phyloP scores from a whole-genome alignment of 192 early-diverging fungal species.

The Radiomyces spectabilis region DNA sequence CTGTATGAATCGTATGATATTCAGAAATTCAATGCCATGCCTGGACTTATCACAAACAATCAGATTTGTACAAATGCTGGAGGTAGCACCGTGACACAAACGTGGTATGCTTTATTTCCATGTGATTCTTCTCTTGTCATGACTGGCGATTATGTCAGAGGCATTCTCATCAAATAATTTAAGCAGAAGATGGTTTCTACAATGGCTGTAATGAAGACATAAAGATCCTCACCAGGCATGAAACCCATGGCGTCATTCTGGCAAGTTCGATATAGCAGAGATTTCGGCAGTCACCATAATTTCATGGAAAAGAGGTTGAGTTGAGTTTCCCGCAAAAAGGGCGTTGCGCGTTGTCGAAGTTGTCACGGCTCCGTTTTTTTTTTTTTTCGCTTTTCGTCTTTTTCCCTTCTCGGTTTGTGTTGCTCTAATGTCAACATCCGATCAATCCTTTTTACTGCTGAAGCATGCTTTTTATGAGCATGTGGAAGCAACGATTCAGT shows the following conservation, averaged over 20 bases:
- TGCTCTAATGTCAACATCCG: slow-evolving; percentile 9
- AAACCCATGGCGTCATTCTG: background rate
- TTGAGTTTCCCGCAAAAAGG: background rate
- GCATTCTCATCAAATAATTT: slow-evolving; percentile 4
- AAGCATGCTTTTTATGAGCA: slow-evolving; percentile 11
- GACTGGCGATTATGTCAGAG: no score
- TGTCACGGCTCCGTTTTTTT: background rate
- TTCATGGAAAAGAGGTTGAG: background rate
- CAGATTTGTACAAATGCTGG: no score
- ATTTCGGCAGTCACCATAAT: background rate
- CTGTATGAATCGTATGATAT: no score
- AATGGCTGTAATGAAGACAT: no score
- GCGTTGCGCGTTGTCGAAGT: background rate
- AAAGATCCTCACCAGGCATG: background rate
- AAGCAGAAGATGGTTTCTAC: background rate
- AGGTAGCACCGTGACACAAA: no score
- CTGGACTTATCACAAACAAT: no score
- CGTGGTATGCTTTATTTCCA: no score
- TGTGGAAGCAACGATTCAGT: slow-evolving; percentile 15
- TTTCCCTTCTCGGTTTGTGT: background rate
- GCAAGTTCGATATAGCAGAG: background rate
- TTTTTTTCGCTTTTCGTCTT: background rate
- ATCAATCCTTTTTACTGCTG: slow-evolving; percentile 8
- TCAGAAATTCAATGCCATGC: no score
- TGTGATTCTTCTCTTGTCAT: no score